Evolutionary conservation across 441 rosid species (phyloP).

Genomic region (Mallotus repandus): DNA sequence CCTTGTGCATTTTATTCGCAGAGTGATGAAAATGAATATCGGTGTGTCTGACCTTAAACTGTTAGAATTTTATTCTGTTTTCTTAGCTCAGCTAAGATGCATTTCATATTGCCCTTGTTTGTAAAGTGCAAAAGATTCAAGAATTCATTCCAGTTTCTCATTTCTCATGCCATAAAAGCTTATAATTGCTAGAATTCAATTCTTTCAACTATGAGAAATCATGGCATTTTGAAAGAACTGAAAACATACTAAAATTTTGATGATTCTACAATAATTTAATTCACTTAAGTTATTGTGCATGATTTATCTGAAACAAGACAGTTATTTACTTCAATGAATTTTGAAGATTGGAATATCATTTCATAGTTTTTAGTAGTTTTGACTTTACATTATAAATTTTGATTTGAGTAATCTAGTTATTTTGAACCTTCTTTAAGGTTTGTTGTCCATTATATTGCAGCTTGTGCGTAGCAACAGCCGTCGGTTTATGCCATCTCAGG

Average conservation of each 20-base stretch:
- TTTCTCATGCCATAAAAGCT: too few relatives aligned
- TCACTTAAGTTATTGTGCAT: too few relatives aligned
- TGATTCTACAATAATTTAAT: not conserved
- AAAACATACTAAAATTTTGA: not conserved
- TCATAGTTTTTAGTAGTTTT: not conserved
- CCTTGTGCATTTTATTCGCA: not conserved
- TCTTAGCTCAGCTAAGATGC: not conserved
- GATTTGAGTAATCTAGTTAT: slow-evolving; percentile 6
- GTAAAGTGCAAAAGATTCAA: too few relatives aligned
- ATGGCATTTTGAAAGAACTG: too few relatives aligned
- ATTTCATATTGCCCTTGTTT: not conserved
- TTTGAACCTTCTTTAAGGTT: slow-evolving; percentile 16
- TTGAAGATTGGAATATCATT: not conserved
- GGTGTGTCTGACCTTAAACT: not conserved
- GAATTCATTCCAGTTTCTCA: too few relatives aligned
- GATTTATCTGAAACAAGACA: too few relatives aligned
- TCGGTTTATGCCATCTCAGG: slow-evolving; percentile 94
- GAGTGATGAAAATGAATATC: not conserved
- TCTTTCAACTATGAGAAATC: too few relatives aligned
- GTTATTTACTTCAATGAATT: not conserved
- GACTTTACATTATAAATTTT: not conserved
- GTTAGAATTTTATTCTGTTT: not conserved
- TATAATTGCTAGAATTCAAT: too few relatives aligned
- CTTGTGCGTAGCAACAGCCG: slow-evolving; percentile 99
- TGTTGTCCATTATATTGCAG: slow-evolving; percentile 42